Conservation (phyloP, 116 monocot genomes). For the Posidonia oceanica region DNA sequence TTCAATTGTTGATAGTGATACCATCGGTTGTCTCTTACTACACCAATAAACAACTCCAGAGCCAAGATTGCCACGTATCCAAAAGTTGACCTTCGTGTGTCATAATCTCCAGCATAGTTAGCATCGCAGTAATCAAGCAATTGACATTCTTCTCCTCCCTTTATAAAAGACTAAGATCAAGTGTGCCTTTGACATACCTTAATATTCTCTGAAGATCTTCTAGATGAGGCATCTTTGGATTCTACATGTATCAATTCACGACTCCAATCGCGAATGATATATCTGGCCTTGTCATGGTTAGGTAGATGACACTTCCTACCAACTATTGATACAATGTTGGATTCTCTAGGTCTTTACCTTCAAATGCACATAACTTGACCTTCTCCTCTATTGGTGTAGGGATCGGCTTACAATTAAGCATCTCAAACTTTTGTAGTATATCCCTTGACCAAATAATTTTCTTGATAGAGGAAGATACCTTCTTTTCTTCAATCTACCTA, state of each 20-base stretch:
- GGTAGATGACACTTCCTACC: too few species aligned
- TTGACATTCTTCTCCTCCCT: background rate
- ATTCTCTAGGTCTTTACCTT: too few species aligned
- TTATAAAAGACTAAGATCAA: conserved; percentile 3
- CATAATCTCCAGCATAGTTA: background rate
- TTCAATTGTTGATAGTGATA: conserved; percentile 1
- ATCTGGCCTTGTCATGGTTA: too few species aligned
- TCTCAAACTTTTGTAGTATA: background rate
- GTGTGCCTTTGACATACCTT: too few species aligned
- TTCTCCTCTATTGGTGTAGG: too few species aligned
- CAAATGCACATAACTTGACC: too few species aligned
- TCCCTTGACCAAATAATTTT: background rate
- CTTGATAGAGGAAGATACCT: background rate
- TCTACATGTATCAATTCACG: too few species aligned
- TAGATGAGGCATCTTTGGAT: background rate
- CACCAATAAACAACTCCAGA: conserved; percentile 3
- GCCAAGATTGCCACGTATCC: background rate
- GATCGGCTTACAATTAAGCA: background rate
- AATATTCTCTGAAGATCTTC: background rate
- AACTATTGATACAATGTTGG: too few species aligned
- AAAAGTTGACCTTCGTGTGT: background rate
- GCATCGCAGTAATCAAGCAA: background rate
- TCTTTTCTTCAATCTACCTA: background rate
- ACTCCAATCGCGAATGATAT: too few species aligned
- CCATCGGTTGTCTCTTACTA: background rate